These are phyloP conservation scores for Solanum tarijense DNA, from an alignment of 257 asterid genomes.

Conservation along the genomic window DNA sequence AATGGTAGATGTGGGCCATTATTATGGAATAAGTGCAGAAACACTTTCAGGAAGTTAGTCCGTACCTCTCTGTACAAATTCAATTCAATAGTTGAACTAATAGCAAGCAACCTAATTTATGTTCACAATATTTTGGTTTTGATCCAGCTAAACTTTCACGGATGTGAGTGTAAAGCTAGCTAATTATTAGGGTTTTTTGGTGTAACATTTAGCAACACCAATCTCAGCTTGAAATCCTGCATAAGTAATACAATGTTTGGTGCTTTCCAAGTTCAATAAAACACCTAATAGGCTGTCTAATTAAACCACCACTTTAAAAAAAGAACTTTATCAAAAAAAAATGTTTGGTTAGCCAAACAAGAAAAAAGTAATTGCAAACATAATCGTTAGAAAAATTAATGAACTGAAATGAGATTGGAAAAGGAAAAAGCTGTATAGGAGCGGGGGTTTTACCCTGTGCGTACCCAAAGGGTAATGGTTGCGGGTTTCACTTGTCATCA, in stretches of 20 bases:
- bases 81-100: not conserved
- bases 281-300: too few species aligned
- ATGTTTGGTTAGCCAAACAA: not conserved
- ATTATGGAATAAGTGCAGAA: not conserved
- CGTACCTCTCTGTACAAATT: not conserved
- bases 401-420: not conserved
- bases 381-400: not conserved
- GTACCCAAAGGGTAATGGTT: too few species aligned
- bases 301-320: too few species aligned
- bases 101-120: not conserved
- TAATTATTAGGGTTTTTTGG: not conserved
- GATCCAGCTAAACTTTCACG: not conserved
- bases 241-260: not conserved
- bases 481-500: too few species aligned
- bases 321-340: too few species aligned
- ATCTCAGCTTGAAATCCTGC: not conserved
- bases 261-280: too few species aligned
- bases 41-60: not conserved
- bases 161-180: not conserved
- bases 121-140: not conserved
- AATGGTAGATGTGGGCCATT: not conserved
- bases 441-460: too few species aligned
- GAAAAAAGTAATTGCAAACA: not conserved
- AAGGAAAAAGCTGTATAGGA: not conserved
- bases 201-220: not conserved